These are phyloP conservation scores for Trichocladium uniseriatum DNA, from an alignment of 495 filamentous ascomycete species.

Conservation along the genomic window DNA sequence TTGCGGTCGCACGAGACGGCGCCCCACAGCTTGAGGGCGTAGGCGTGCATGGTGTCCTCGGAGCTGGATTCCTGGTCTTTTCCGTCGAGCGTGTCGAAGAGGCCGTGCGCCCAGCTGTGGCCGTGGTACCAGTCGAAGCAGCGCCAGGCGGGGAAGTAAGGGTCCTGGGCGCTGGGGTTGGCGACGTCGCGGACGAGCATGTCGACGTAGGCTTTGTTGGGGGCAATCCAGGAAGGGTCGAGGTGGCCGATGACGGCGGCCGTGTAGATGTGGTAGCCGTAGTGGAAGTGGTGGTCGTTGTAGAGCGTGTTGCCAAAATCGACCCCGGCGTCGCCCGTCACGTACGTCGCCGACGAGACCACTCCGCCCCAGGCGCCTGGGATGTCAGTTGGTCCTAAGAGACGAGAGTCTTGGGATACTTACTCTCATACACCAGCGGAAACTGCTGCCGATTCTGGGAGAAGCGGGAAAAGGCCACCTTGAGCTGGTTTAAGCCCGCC, in stretches of 20 bases:
- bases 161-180: conserved; percentile 63
- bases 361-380: conserved; percentile 67
- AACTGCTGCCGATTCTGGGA: conserved; percentile 65
- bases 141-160: conserved; percentile 76
- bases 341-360: conserved; percentile 71
- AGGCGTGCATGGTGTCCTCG: conserved; percentile 83
- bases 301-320: conserved; percentile 83
- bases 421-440: conserved; percentile 71
- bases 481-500: conserved; percentile 56
- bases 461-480: conserved; percentile 68
- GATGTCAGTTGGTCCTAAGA: not conserved
- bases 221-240: conserved; percentile 63
- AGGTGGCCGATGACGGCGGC: conserved; percentile 78
- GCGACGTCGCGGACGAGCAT: conserved; percentile 67
- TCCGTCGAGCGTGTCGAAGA: conserved; percentile 84
- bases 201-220: conserved; percentile 74
- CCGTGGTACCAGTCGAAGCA: conserved; percentile 92
- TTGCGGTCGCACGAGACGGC: conserved; percentile 59
- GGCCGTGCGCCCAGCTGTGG: conserved; percentile 91
- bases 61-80: conserved; percentile 90
- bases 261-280: conserved; percentile 80
- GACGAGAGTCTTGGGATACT: conserved; percentile 9
- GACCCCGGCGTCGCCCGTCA: conserved; percentile 55
- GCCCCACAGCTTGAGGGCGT: conserved; percentile 94
- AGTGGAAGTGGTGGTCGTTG: conserved; percentile 97